Conservation (phyloP, 176 grass and related monocot genomes). For the Ensete ventricosum region DNA sequence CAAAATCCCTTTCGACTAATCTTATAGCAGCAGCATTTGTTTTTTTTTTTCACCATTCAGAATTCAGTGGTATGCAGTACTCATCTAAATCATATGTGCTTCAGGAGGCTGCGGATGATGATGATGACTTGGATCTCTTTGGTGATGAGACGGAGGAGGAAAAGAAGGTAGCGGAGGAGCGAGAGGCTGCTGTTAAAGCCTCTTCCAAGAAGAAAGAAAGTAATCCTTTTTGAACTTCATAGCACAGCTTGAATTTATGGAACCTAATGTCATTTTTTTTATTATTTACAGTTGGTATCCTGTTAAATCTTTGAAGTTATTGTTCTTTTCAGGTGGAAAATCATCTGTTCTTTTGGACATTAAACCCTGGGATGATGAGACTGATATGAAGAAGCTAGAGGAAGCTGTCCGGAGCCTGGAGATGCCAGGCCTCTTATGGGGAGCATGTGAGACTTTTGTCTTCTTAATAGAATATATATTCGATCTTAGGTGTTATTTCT, state of each 20-base stretch:
- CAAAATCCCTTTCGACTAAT: background rate
- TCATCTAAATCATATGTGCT: background rate
- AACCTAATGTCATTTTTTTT: background rate
- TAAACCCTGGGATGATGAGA: constrained; percentile 97
- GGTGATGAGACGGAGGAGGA: constrained; percentile 74
- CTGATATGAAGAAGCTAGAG: constrained; percentile 94
- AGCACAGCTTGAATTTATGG: background rate
- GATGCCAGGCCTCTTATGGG: constrained; percentile 79
- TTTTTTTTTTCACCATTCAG: background rate
- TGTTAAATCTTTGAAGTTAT: background rate
- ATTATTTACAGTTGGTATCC: background rate
- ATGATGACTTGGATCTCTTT: constrained; percentile 54
- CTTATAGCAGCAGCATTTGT: background rate
- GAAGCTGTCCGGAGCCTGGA: constrained; percentile 69
- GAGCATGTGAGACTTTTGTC: constrained; percentile 51
- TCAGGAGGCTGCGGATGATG: constrained; percentile 32
- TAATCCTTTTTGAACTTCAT: constrained; percentile 15
- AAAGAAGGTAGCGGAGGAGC: constrained; percentile 48
- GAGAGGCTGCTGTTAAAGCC: constrained; percentile 39
- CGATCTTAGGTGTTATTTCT: no score
- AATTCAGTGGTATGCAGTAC: background rate
- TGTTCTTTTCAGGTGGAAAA: constrained; percentile 52
- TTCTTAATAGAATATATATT: background rate
- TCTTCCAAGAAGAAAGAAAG: constrained; percentile 81
- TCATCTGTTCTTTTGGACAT: constrained; percentile 87